phyloP scores from a whole-genome alignment of 495 filamentous ascomycete genomes.

The Penicillium bovifimosum region DNA sequence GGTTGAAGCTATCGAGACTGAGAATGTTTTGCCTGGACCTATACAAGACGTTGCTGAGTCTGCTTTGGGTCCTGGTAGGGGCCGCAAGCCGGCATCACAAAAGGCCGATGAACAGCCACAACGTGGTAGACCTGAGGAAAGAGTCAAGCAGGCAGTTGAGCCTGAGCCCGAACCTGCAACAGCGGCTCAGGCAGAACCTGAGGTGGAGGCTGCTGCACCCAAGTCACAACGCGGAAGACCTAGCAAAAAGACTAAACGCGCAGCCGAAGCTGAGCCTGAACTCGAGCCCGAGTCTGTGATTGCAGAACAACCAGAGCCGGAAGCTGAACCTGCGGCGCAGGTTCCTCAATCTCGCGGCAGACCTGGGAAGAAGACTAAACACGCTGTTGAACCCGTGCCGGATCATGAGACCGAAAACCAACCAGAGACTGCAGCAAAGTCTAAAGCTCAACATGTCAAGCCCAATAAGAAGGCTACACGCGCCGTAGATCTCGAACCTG shows the following conservation, averaged over 20 bases:
- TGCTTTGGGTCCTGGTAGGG: background rate
- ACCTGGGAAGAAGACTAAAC: conserved; percentile 2
- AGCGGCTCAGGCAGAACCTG: conserved; percentile 1
- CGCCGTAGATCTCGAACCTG: background rate
- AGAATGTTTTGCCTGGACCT: background rate
- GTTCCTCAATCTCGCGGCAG: background rate
- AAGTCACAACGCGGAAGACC: conserved; percentile 37
- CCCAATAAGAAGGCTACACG: background rate
- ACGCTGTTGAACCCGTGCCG: conserved; percentile 2
- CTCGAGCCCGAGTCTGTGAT: background rate
- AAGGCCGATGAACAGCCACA: conserved; percentile 8
- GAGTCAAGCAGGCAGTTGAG: background rate
- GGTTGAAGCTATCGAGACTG: background rate
- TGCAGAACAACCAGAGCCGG: conserved; percentile 6
- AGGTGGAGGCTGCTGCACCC: background rate
- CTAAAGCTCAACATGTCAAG: background rate
- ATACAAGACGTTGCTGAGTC: conserved; percentile 4
- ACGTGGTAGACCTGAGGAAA: conserved; percentile 1
- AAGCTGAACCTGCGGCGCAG: background rate
- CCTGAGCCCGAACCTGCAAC: conserved; percentile 2
- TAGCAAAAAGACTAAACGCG: conserved; percentile 51
- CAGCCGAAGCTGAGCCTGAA: background rate
- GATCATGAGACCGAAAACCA: background rate
- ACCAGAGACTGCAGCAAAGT: background rate
- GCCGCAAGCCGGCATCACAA: conserved; percentile 3